These are phyloP conservation scores for Prunus dulcis DNA, from an alignment of 306 rosid species.

Conservation along the genomic window DNA sequence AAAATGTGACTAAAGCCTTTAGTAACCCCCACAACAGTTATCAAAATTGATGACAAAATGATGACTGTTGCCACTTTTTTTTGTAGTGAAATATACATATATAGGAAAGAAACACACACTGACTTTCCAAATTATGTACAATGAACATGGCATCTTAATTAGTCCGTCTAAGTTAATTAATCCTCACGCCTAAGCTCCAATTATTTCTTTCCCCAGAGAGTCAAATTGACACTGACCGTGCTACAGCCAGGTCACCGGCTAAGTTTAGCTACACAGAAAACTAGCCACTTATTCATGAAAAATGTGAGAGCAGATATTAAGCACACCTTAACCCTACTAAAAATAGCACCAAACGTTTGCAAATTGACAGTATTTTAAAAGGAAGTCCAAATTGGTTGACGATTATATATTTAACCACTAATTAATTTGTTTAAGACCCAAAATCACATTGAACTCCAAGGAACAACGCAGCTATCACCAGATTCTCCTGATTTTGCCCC, in stretches of 20 bases:
- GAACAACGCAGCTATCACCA: not conserved
- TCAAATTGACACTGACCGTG: constrained; percentile 11
- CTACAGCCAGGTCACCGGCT: constrained; percentile 9
- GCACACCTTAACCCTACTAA: not conserved
- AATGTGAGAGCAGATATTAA: not conserved
- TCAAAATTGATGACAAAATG: too few species aligned
- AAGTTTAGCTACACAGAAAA: not conserved
- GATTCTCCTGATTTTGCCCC: not conserved
- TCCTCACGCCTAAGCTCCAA: not conserved
- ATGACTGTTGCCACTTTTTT: too few species aligned
- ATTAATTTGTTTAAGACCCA: not conserved
- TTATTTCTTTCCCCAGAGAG: not conserved
- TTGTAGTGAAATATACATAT: not conserved
- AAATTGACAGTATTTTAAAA: not conserved
- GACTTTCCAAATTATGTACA: not conserved
- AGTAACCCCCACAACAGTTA: too few species aligned
- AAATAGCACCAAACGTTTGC: not conserved
- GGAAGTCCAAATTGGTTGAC: not conserved
- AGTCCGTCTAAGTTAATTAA: not conserved
- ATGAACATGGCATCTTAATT: not conserved
- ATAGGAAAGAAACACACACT: not conserved
- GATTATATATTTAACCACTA: not conserved
- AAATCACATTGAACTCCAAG: not conserved
- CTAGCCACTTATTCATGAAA: constrained; percentile 4
- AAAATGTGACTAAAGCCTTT: too few species aligned